Evolutionary conservation across 257 asterid species (phyloP), one percentile per base, ranked within the genome.

Genomic region (Solanum raphanifolium): DNA sequence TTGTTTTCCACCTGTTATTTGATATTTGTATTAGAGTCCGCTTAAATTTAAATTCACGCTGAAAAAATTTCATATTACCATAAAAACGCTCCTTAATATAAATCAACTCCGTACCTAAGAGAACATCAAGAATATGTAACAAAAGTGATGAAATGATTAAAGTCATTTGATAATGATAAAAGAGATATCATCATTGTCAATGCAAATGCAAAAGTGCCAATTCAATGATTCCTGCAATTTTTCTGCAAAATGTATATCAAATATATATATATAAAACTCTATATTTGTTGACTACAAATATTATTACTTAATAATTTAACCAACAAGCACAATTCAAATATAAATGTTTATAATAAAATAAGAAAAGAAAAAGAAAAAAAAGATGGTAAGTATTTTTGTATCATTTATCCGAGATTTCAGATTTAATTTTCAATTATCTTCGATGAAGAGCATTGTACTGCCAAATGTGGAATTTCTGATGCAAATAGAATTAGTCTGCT

Each of bases 81-180:
- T 1, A 27, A 1, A 65, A 27, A 27, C 1, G 1, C 4, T 66
- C 1, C 0, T 8, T 29, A 69, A 69, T 2, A 27, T 6, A 69
- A 1, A 69, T 13, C 0, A 0, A 69, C 23, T 13, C 1, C 6
- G 2, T 68, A 68, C 1, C 21, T 1, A 6, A 0, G 4, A 27
- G 29, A 5, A 6, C 9, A 5, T 12, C n/a, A 23, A 25, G 7
- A 66, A 6, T 83, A 73, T 86, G 62, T 9, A 9, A 31, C 3
- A 38, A 90, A 90, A 52, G 92, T 84, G 88, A 79, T 85, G 92
- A 87, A 90, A 93, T 92, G 92, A 94, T 94, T 90, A 89, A 83
- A 84, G 84, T 88, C 52, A 60, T 90, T 91, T 81, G 89, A 90
- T 86, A 90, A 78, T 60, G 86, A 87, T 85, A 91, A 90, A 46